These are phyloP conservation scores for Hortaea werneckii DNA, from an alignment of 2,329 filamentous ascomycete genomes.

Conservation along the genomic window DNA sequence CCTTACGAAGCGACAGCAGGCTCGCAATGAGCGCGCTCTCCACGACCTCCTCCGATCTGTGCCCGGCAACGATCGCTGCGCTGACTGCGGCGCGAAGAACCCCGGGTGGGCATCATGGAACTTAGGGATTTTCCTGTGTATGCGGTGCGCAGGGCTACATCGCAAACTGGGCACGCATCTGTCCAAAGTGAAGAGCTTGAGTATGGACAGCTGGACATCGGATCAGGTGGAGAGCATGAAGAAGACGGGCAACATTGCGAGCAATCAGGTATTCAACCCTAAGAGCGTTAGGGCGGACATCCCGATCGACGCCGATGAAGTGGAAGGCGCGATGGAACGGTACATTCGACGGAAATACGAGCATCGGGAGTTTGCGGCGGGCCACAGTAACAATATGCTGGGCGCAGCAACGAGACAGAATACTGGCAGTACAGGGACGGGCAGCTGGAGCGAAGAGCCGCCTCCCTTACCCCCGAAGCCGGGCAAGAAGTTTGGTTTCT, in stretches of 20 bases:
- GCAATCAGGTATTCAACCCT: conserved; percentile 85
- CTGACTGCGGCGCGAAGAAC: conserved; percentile 84
- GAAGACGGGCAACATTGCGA: conserved; percentile 72
- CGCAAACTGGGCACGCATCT: conserved; percentile 96
- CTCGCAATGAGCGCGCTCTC: conserved; percentile 85
- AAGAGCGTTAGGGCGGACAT: conserved; percentile 72
- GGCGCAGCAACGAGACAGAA: conserved; percentile 34
- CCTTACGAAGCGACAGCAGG: conserved; percentile 92
- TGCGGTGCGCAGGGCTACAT: conserved; percentile 92
- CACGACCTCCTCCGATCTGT: conserved; percentile 80
- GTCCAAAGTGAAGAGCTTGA: conserved; percentile 96
- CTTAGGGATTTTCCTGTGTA: conserved; percentile 92
- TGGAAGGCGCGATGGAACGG: conserved; percentile 86
- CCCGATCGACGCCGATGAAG: conserved; percentile 83
- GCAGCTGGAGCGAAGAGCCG: conserved; percentile 44
- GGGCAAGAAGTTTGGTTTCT: conserved; percentile 51
- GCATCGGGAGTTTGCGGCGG: conserved; percentile 44
- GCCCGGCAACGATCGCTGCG: conserved; percentile 85
- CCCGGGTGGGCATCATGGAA: conserved; percentile 99
- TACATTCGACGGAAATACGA: conserved; percentile 95
- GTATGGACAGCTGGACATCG: conserved; percentile 93
- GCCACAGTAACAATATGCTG: conserved; percentile 21
- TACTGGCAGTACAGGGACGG: conserved; percentile 44
- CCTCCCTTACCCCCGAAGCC: conserved; percentile 52
- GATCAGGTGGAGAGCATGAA: conserved; percentile 99